Base-by-base conservation (phyloP, 495 filamentous ascomycete species). In the Penicillium dipodomyicola region DNA sequence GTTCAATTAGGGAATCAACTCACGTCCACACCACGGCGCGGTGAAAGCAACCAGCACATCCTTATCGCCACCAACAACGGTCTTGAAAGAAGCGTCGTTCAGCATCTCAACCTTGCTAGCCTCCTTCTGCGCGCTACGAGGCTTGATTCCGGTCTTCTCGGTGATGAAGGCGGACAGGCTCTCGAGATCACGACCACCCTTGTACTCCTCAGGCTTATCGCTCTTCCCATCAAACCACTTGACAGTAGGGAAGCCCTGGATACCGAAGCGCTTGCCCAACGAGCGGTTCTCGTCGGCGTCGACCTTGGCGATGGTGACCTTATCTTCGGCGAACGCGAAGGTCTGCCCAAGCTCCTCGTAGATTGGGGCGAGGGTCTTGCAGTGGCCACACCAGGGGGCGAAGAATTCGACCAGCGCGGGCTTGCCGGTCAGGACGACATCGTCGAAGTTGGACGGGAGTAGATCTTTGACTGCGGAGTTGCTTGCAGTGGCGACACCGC, bases 201-300 rank as follows among this genome's bases (percentile, higher is more conserved):
- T 86, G 75, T 97, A 97, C 58, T 96, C 89, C 61, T 80, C 82
- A 0, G 94, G 92, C 68, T 80, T 87, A 59, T 93, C 87, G 62
- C 88, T 92, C 84, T 95, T 96, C 55, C 94, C 94, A 76, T 97
- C 93, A 69, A 98, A 98, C 85, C 87, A 98, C 72, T 98, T 98
- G 60, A 98, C 75, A 0, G 94, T 97, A 15, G 94, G 94, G 80
- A 97, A 98, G 10, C 94, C 94, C 74, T 93, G 87, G 48, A 98
- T 82, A 17, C 90, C 90, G 67, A 91, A 98, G 49, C 84, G 79
- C 77, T 87, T 85, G 49, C 92, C 94, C 54, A 98, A 77, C 20
- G 81, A 76, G 67, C 88, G 89, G 79, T 98, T 84, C 42, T 84
- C 85, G 72, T 98, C 94, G 43, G 92, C 94, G 68, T 98, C 91